Conservation (phyloP, 306 rosid genomes). For the Lupinus albus region DNA sequence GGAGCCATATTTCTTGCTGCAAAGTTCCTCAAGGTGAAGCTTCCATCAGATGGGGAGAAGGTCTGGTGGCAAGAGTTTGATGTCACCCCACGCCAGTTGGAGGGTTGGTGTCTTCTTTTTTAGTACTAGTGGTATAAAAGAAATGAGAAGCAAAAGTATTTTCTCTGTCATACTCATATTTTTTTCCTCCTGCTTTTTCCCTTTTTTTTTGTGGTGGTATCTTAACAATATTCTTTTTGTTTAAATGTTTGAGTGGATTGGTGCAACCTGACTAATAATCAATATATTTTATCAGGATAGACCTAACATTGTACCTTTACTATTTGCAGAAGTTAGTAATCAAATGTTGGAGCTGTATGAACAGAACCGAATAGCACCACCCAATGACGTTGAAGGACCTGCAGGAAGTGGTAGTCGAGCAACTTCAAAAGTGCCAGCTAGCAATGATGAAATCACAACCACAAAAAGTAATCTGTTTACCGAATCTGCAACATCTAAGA, state of each 20-base stretch:
- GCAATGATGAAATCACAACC: no score
- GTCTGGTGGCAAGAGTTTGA: conserved; percentile 99
- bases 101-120: conserved; percentile 81
- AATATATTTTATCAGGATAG: no score
- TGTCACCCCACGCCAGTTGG: conserved; percentile 99
- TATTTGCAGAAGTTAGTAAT: no score
- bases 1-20: conserved; percentile 99
- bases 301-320: no score
- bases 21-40: conserved; percentile 95
- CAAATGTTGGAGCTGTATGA: no score
- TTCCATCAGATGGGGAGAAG: conserved; percentile 99
- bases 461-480: no score
- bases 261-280: no score
- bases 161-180: conserved; percentile 37
- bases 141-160: conserved; percentile 42
- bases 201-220: conserved; percentile 10
- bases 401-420: no score
- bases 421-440: no score
- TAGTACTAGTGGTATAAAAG: conserved; percentile 47
- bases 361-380: no score
- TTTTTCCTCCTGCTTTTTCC: conserved; percentile 26
- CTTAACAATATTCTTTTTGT: conserved; percentile 11
- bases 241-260: conserved; percentile 32
- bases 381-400: no score
- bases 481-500: conserved; percentile 60